These are phyloP conservation scores for Daldinia eschscholtzii DNA, from an alignment of 2,329 filamentous ascomycete species.

Conservation along the genomic window DNA sequence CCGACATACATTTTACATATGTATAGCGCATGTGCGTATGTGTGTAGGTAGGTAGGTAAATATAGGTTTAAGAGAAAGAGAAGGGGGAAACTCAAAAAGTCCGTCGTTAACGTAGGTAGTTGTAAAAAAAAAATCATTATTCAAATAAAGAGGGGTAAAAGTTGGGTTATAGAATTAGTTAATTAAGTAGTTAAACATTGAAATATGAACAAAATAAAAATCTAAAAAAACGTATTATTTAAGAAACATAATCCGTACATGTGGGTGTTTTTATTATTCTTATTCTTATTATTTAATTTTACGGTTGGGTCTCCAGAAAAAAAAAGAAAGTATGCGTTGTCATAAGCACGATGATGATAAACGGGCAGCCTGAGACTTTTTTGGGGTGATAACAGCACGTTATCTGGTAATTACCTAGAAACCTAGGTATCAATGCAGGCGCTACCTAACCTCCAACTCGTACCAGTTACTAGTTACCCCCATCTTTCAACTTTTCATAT, in stretches of 20 bases:
- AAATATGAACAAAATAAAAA: neutral
- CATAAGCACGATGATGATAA: constrained; percentile 13
- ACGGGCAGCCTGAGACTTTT: neutral
- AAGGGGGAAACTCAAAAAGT: neutral
- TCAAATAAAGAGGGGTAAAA: neutral
- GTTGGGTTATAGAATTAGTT: neutral
- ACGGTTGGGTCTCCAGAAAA: neutral
- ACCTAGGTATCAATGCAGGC: constrained; percentile 15
- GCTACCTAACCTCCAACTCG: constrained; percentile 7
- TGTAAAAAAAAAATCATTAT: neutral
- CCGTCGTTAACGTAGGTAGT: neutral
- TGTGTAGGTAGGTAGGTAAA: constrained; percentile 2
- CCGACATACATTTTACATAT: constrained; percentile 3
- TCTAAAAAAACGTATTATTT: neutral
- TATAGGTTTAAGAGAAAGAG: neutral
- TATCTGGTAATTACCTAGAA: constrained; percentile 3
- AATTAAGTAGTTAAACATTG: neutral
- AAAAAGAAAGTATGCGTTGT: constrained; percentile 23
- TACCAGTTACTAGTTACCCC: constrained; percentile 1
- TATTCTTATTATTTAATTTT: constrained; percentile 1
- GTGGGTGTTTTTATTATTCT: too few species aligned
- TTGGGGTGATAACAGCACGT: constrained; percentile 6
- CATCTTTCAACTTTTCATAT: neutral
- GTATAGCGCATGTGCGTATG: neutral
- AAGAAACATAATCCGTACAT: neutral